Evolutionary conservation across 208 protist genomes (phyloP).

Genomic region (Leishmania amazonensis): DNA sequence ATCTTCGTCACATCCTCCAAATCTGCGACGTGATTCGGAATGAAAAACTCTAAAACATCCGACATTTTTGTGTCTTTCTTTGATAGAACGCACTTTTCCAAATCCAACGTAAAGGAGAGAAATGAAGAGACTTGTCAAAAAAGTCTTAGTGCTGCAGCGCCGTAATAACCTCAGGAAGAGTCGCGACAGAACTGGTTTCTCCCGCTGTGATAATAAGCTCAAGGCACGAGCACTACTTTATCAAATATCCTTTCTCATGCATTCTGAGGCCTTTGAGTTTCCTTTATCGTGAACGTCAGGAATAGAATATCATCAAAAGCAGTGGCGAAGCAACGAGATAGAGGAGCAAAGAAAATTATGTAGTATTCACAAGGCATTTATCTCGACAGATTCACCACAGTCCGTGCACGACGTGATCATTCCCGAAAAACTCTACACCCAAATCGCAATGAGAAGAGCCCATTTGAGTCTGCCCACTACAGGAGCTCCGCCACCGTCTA

Average conservation of each 20-base stretch:
- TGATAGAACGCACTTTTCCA: background rate
- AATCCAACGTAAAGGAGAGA: background rate
- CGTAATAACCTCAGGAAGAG: background rate
- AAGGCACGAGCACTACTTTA: background rate
- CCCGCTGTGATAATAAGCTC: background rate
- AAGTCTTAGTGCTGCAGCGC: background rate
- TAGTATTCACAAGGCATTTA: background rate
- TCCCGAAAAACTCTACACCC: background rate
- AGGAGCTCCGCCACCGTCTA: background rate
- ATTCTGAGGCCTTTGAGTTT: background rate
- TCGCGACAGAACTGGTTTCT: background rate
- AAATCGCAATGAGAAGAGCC: background rate
- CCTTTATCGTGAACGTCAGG: background rate
- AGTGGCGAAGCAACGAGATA: background rate
- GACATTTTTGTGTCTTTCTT: conserved; percentile 24
- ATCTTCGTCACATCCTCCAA: conserved; percentile 55
- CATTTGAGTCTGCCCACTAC: background rate
- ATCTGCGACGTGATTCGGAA: conserved; percentile 60
- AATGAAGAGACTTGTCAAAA: background rate
- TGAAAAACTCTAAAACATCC: conserved; percentile 72
- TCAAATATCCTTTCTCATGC: background rate
- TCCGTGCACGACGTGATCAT: background rate
- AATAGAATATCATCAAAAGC: background rate
- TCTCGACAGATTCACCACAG: background rate
- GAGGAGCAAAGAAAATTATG: background rate